Base-by-base conservation (phyloP, 2,329 filamentous ascomycete species). In the Ceratocystis smalleyi region DNA sequence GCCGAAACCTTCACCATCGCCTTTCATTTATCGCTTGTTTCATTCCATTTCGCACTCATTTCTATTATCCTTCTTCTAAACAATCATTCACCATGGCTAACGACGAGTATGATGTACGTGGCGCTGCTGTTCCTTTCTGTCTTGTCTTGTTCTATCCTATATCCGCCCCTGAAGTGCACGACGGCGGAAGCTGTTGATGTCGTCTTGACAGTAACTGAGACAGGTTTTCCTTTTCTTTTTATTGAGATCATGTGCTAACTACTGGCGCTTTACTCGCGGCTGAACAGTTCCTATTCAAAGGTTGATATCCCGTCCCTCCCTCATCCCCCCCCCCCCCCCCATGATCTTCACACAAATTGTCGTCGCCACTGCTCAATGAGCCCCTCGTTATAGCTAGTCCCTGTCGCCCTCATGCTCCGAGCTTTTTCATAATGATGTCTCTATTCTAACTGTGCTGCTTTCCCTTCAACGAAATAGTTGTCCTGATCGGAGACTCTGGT, bases 401-500 rank as follows among this genome's bases (percentile, higher is more conserved):
- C 57, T 63, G 61, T 62, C 67, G 47, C 59, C 24, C 32, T 10
- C 47, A 43, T 45, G 32, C 70, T 49, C 47, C 45, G n/a, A 57
- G 45, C 22, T 8, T 49, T 49, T 22, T 61, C 59, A 57, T 66
- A 4, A 55, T 35, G 59, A 64, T 54, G 22, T 27, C 45, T 17
- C 12, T 40, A 43, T 62, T 59, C 73, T 77, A 70, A 75, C 71
- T 15, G 22, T 24, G 47, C 2, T 65, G 59, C 62, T 68, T 66
- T 66, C 30, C n/a, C 69, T 19, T 27, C 43, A 43, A 17, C 32
- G 32, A 24, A 19, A 62, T 74, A 95, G 92, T 97, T 75, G 94
- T 99, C 75, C 82, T 99, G 77, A 99, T 99, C 76, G 94, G 94
- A 84, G 94, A 99, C 80, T 96, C 91, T 71, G 94, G 94, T 73